Conservation (phyloP, 164 flowering plant genomes). For the Sedum album region DNA sequence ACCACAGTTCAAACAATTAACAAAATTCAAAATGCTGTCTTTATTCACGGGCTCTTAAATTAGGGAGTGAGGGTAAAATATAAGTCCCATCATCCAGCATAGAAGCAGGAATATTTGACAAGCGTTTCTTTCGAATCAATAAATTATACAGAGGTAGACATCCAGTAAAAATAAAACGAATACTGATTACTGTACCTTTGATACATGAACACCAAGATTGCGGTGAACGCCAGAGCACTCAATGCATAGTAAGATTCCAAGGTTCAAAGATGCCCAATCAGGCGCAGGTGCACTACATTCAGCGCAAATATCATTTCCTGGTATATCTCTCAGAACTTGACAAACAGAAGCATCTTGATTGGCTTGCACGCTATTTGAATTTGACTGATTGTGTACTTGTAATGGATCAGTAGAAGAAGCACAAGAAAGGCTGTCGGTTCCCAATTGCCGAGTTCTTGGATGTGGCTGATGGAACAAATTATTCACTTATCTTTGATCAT, state of each 20-base stretch:
- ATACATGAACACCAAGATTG: slow-evolving; percentile 93
- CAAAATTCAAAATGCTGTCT: not conserved
- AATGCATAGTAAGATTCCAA: slow-evolving; percentile 79
- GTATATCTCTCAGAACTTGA: slow-evolving; percentile 46
- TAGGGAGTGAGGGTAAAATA: not conserved
- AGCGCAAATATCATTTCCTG: slow-evolving; percentile 88
- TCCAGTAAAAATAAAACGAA: not conserved
- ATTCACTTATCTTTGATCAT: too few relatives aligned
- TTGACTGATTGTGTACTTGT: slow-evolving; percentile 16
- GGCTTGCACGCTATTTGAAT: slow-evolving; percentile 21
- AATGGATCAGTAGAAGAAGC: slow-evolving; percentile 21
- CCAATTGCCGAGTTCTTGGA: slow-evolving; percentile 19
- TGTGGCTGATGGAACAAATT: slow-evolving; percentile 24
- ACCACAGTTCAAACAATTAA: not conserved
- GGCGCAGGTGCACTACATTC: slow-evolving; percentile 84
- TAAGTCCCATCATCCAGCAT: not conserved
- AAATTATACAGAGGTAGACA: not conserved
- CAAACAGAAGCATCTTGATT: slow-evolving; percentile 40
- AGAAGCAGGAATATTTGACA: not conserved
- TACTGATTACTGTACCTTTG: slow-evolving; percentile 59
- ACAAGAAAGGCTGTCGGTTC: slow-evolving; percentile 13
- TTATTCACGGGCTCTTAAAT: not conserved
- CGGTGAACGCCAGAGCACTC: slow-evolving; percentile 97
- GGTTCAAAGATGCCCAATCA: slow-evolving; percentile 95
- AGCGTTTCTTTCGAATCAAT: not conserved